phyloP scores from a whole-genome alignment of 2,329 filamentous ascomycete genomes.

The Huntiella bhutanensis region DNA sequence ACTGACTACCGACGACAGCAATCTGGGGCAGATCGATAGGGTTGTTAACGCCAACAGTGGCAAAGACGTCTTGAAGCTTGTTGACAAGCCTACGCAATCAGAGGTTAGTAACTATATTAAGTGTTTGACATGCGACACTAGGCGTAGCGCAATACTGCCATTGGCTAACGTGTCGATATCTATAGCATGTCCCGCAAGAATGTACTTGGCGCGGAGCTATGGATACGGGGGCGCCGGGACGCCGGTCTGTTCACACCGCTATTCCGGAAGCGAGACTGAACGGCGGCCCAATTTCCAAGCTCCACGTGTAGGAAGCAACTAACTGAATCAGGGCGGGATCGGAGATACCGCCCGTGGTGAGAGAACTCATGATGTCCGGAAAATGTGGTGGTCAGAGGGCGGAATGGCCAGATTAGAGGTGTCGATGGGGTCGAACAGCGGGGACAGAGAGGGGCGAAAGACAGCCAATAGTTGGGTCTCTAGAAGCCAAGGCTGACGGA shows the following conservation, averaged over 20 bases:
- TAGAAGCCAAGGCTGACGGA: too few relatives aligned
- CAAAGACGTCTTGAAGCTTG: constrained; percentile 98
- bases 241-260: background rate
- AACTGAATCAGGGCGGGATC: constrained; percentile 49
- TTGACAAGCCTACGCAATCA: constrained; percentile 55
- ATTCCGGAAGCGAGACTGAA: too few relatives aligned
- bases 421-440: too few relatives aligned
- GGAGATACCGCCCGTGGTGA: constrained; percentile 37
- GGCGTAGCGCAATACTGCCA: background rate
- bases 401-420: too few relatives aligned
- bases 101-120: constrained; percentile 11
- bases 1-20: constrained; percentile 93
- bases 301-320: constrained; percentile 14
- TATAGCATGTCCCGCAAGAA: background rate
- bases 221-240: background rate
- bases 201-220: background rate
- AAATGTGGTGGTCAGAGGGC: background rate
- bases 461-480: too few relatives aligned
- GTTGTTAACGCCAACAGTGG: constrained; percentile 96
- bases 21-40: constrained; percentile 98
- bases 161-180: background rate
- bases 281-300: background rate
- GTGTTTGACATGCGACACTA: background rate
- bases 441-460: too few relatives aligned
- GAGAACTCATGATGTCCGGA: constrained; percentile 10